Conservation (phyloP, 1,139 yeast species). For the Zygosaccharomyces pseudobailii region DNA sequence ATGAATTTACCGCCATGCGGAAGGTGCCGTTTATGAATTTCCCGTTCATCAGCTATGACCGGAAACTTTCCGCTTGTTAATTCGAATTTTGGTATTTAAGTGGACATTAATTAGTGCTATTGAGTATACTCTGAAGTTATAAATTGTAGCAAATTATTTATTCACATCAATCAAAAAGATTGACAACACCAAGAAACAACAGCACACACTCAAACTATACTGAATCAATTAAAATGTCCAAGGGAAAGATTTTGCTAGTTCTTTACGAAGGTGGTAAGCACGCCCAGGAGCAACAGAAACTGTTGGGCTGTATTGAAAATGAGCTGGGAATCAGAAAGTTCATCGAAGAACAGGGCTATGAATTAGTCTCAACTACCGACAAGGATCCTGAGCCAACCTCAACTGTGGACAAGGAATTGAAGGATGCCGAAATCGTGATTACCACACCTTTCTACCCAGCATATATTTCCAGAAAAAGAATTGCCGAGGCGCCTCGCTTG, state of each 20-base stretch:
- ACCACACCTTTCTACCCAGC: constrained; percentile 86
- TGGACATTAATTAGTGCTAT: too few relatives aligned
- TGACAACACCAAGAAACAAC: too few relatives aligned
- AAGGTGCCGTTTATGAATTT: too few relatives aligned
- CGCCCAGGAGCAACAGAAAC: not conserved
- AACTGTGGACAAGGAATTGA: constrained; percentile 58
- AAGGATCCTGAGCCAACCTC: constrained; percentile 60
- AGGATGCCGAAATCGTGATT: constrained; percentile 69
- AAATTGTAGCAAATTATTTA: too few relatives aligned
- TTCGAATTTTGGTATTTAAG: too few relatives aligned
- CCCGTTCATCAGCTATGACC: too few relatives aligned
- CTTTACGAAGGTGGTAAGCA: not conserved
- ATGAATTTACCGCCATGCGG: not conserved
- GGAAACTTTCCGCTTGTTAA: too few relatives aligned
- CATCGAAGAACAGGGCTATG: constrained; percentile 64
- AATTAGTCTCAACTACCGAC: constrained; percentile 58
- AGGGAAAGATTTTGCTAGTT: not conserved
- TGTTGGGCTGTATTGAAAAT: constrained; percentile 1
- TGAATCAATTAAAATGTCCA: not conserved
- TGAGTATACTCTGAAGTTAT: too few relatives aligned
- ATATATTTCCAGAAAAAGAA: constrained; percentile 61
- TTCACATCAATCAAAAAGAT: too few relatives aligned
- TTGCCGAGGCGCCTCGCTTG: constrained; percentile 65
- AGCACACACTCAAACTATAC: too few relatives aligned
- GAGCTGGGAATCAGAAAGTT: constrained; percentile 48